phyloP scores from a whole-genome alignment of 176 grass and related monocot genomes.

The Avena sativa region DNA sequence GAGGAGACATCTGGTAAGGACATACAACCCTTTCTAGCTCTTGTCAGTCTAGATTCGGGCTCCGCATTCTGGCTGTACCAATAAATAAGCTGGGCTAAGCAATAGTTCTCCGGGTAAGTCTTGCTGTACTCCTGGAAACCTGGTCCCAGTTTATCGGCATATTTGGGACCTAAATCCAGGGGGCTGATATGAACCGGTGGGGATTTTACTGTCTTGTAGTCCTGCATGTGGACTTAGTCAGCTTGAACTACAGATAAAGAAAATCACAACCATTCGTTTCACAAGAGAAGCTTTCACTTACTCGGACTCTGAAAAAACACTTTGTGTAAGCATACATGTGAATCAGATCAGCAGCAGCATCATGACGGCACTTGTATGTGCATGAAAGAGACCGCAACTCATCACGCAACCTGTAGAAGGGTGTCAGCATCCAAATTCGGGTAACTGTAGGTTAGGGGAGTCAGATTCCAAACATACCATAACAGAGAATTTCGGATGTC shows the following conservation, averaged over 20 bases:
- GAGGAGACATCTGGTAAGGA: slow-evolving; percentile 81
- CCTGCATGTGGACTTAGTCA: slow-evolving; percentile 61
- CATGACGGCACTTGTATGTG: slow-evolving; percentile 93
- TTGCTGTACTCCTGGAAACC: slow-evolving; percentile 92
- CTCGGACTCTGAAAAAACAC: slow-evolving; percentile 83
- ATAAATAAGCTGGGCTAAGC: slow-evolving; percentile 95
- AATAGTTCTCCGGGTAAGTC: slow-evolving; percentile 86
- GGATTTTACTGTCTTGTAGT: slow-evolving; percentile 88
- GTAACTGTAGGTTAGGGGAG: slow-evolving; percentile 12
- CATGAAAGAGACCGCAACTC: slow-evolving; percentile 82
- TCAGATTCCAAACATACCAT: slow-evolving; percentile 62
- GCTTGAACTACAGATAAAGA: slow-evolving; percentile 25
- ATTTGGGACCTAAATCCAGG: slow-evolving; percentile 96
- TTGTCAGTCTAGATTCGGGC: slow-evolving; percentile 78
- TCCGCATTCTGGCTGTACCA: slow-evolving; percentile 96
- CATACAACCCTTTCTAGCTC: slow-evolving; percentile 95
- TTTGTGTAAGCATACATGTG: slow-evolving; percentile 99
- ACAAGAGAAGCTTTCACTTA: slow-evolving; percentile 50
- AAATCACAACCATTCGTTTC: slow-evolving; percentile 37
- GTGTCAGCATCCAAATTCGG: slow-evolving; percentile 20
- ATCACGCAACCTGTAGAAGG: slow-evolving; percentile 80
- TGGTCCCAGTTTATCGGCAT: slow-evolving; percentile 89
- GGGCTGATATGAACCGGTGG: slow-evolving; percentile 87
- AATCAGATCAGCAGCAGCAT: slow-evolving; percentile 96
- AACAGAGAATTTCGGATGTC: slow-evolving; percentile 75